Percentiles rank a stretch among this genome's conserved stretches.
Evolutionary conservation across 2,329 filamentous ascomycete species (phyloP).

Genomic region (Ascochyta koolunga): DNA sequence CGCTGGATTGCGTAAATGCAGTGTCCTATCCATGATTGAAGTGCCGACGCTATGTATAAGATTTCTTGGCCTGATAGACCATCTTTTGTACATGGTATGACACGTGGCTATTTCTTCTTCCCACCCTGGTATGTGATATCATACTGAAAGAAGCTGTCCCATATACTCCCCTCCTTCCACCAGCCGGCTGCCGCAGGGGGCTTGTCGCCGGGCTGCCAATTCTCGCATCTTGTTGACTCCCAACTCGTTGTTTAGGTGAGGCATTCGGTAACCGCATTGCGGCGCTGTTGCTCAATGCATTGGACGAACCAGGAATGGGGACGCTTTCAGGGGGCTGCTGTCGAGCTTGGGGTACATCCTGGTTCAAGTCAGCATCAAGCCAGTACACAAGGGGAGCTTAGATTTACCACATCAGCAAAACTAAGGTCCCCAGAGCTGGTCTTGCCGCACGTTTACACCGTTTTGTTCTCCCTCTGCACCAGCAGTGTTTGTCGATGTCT

Average conservation of each 20-base stretch:
- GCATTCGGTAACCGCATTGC: slow-evolving; percentile 18
- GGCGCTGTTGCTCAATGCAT: slow-evolving; percentile 10
- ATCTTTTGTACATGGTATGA: background rate
- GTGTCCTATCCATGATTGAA: background rate
- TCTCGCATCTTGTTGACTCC: slow-evolving; percentile 26
- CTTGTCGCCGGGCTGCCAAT: slow-evolving; percentile 29
- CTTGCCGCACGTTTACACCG: slow-evolving; percentile 51
- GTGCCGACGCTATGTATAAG: background rate
- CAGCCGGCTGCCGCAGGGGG: slow-evolving; percentile 26
- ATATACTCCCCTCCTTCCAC: slow-evolving; percentile 42
- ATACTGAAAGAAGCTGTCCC: slow-evolving; percentile 49
- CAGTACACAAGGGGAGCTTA: slow-evolving; percentile 32
- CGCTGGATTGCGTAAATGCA: background rate
- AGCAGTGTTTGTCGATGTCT: slow-evolving; percentile 35
- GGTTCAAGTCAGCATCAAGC: slow-evolving; percentile 18
- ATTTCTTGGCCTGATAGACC: background rate
- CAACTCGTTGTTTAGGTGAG: slow-evolving; percentile 26
- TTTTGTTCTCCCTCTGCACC: slow-evolving; percentile 34
- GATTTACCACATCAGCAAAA: slow-evolving; percentile 39
- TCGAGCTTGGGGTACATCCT: slow-evolving; percentile 2
- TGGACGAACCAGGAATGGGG: slow-evolving; percentile 19
- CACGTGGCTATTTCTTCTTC: slow-evolving; percentile 36
- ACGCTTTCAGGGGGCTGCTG: slow-evolving; percentile 27
- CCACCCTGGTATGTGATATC: slow-evolving; percentile 49
- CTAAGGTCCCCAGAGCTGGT: slow-evolving; percentile 53